Conservation (phyloP, 2,329 filamentous ascomycete genomes). For the Colletotrichum euphorbiae region DNA sequence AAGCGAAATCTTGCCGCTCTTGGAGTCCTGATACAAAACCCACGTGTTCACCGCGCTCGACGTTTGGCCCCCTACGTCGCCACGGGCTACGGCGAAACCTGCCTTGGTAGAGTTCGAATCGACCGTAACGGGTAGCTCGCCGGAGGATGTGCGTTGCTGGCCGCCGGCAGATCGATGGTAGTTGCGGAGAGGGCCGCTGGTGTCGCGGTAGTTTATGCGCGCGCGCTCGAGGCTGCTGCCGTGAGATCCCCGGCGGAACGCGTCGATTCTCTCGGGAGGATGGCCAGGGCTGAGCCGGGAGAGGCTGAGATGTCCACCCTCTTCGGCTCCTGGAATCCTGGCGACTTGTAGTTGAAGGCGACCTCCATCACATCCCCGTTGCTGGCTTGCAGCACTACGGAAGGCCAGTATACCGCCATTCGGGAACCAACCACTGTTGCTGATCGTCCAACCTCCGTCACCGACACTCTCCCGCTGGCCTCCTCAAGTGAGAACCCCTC, state of each 20-base stretch:
- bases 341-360: constrained; percentile 15
- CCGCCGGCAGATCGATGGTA: constrained; percentile 31
- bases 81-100: constrained; percentile 40
- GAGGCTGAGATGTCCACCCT: constrained; percentile 9
- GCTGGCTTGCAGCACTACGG: constrained; percentile 17
- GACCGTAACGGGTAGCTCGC: constrained; percentile 25
- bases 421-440: constrained; percentile 4
- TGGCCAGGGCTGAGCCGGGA: constrained; percentile 19
- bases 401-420: constrained; percentile 34
- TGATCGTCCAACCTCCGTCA: neutral
- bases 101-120: constrained; percentile 41
- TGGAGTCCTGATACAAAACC: constrained; percentile 43
- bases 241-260: constrained; percentile 21
- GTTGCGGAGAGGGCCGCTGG: constrained; percentile 15
- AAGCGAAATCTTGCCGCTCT: constrained; percentile 38
- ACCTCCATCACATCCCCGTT: constrained; percentile 20
- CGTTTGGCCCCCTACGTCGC: constrained; percentile 18
- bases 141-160: constrained; percentile 7
- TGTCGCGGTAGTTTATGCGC: constrained; percentile 30
- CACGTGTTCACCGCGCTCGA: constrained; percentile 41
- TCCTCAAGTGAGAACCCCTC: constrained; percentile 18
- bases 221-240: constrained; percentile 9
- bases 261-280: constrained; percentile 19
- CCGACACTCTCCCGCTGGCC: constrained; percentile 23
- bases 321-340: constrained; percentile 16